Conservation (phyloP, 495 filamentous ascomycete genomes). For the Hyaloscypha bicolor region DNA sequence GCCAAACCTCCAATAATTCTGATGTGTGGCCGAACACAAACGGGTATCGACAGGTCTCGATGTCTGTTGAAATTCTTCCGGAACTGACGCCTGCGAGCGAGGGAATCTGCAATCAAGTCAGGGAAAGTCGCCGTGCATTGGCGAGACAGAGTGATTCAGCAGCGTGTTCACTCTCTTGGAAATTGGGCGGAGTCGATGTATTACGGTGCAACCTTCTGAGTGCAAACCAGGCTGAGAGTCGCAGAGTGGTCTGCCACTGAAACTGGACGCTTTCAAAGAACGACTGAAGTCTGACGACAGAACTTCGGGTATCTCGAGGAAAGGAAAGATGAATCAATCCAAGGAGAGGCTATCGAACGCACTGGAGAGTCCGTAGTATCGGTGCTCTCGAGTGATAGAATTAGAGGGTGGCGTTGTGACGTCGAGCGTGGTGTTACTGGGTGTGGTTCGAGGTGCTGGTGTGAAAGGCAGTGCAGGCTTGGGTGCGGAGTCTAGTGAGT, state of each 20-base stretch:
- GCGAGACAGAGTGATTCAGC: background rate
- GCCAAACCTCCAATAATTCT: conserved; percentile 19
- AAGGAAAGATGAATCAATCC: conserved; percentile 15
- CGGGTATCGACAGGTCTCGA: conserved; percentile 29
- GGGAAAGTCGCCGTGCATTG: conserved; percentile 10
- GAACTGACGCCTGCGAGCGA: conserved; percentile 21
- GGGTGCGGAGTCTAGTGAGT: background rate
- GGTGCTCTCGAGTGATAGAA: background rate
- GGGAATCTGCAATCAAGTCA: conserved; percentile 16
- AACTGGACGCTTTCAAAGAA: conserved; percentile 20
- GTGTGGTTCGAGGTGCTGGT: conserved; percentile 6
- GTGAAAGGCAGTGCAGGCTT: conserved; percentile 12
- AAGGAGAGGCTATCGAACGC: conserved; percentile 7
- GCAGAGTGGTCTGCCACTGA: conserved; percentile 13
- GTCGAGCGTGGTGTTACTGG: background rate
- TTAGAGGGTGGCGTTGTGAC: background rate
- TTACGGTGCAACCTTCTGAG: conserved; percentile 25
- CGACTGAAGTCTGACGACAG: conserved; percentile 19
- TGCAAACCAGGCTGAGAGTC: conserved; percentile 16
- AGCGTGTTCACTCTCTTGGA: conserved; percentile 2
- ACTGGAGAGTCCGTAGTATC: background rate
- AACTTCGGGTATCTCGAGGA: conserved; percentile 29
- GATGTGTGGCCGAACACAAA: conserved; percentile 9
- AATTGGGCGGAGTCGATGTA: conserved; percentile 12
- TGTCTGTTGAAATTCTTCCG: conserved; percentile 28